These are phyloP conservation scores for Fusarium bactridioides DNA, from an alignment of 2,329 filamentous ascomycete species.

Conservation along the genomic window DNA sequence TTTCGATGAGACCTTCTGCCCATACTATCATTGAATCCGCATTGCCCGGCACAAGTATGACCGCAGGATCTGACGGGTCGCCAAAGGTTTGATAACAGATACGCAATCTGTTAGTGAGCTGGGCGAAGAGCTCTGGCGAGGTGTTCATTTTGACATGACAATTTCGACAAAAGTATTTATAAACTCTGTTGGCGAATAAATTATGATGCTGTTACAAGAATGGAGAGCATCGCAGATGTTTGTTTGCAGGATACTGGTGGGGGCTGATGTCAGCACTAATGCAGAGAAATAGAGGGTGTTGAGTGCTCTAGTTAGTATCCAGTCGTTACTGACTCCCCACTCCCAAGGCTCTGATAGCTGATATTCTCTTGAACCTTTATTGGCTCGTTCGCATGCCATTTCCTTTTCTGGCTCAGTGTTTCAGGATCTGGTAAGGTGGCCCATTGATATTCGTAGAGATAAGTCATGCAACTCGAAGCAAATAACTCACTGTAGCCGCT, in stretches of 20 bases:
- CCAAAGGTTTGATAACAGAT: slow-evolving; percentile 45
- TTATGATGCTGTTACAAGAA: neutral
- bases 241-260: neutral
- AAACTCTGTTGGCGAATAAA: neutral
- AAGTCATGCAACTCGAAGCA: neutral
- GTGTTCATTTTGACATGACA: slow-evolving; percentile 1
- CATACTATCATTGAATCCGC: slow-evolving; percentile 39
- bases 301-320: neutral
- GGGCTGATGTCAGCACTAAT: slow-evolving; percentile 6
- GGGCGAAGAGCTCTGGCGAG: slow-evolving; percentile 39
- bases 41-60: slow-evolving; percentile 38
- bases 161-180: neutral
- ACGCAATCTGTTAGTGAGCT: slow-evolving; percentile 36
- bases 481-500: too few species aligned
- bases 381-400: neutral
- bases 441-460: accelerated
- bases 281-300: neutral
- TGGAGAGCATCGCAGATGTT: neutral
- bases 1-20: slow-evolving; percentile 27
- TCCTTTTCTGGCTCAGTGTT: neutral
- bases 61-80: slow-evolving; percentile 33
- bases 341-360: neutral
- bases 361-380: neutral
- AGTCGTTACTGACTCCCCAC: too few species aligned
- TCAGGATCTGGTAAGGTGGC: neutral